Conservation (phyloP, 345 rosid species). For the Angophora floribunda region DNA sequence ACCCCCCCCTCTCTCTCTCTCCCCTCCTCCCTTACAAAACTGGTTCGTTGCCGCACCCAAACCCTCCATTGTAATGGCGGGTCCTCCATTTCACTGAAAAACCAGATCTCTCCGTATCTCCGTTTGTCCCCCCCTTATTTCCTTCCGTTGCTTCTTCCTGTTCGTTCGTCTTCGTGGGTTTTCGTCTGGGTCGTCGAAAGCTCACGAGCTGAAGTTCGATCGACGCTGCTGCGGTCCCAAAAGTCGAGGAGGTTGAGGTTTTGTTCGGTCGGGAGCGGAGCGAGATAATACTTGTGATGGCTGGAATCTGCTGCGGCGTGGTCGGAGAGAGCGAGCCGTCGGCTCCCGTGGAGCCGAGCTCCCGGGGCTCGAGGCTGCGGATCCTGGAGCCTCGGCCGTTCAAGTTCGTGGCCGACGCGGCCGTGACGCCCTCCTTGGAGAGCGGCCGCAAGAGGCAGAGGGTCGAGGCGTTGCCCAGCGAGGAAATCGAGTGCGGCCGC, state of each 20-base stretch:
- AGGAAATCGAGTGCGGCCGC: neutral
- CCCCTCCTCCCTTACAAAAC: neutral
- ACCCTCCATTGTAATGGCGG: conserved; percentile 4
- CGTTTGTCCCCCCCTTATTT: neutral
- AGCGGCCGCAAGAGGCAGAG: conserved; percentile 40
- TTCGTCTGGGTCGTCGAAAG: neutral
- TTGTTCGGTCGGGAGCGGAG: neutral
- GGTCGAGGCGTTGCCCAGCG: conserved; percentile 2
- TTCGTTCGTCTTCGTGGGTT: neutral
- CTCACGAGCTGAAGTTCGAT: neutral
- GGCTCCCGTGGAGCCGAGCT: conserved; percentile 34
- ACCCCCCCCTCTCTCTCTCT: neutral
- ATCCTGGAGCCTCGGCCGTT: conserved; percentile 53
- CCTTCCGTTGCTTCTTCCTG: neutral
- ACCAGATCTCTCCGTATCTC: neutral
- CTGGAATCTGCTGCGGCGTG: conserved; percentile 74
- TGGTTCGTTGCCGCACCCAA: neutral
- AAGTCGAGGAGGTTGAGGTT: neutral
- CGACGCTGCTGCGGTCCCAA: neutral
- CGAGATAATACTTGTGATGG: conserved; percentile 21
- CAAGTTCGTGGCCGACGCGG: conserved; percentile 33
- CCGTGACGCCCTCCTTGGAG: conserved; percentile 24
- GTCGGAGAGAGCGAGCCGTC: conserved; percentile 58
- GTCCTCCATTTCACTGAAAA: conserved; percentile 1
- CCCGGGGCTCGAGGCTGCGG: conserved; percentile 41